A percentile compares a stretch with the other conserved stretches of the same genome.
phyloP scores from a whole-genome alignment of 164 flowering plant species.

The Vitis labrusca region DNA sequence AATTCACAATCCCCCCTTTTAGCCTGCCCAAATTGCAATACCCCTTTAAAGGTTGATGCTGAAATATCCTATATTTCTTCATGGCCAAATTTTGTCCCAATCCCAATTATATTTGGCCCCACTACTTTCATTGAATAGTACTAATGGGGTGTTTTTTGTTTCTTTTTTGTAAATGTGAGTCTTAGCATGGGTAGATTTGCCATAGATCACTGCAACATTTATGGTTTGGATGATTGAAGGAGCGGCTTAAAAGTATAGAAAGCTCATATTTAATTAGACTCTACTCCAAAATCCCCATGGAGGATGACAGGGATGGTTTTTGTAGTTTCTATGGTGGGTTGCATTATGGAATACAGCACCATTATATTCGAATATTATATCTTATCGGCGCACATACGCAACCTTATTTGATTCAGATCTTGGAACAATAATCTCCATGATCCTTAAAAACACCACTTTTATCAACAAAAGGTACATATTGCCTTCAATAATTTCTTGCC shows the following conservation, averaged over 20 bases:
- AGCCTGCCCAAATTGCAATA: no score
- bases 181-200: neutral
- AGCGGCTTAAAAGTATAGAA: neutral
- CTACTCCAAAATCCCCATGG: no score
- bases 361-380: constrained; percentile 4
- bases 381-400: neutral
- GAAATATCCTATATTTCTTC: neutral
- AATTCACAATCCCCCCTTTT: no score
- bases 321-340: constrained; percentile 5
- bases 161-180: neutral
- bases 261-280: neutral
- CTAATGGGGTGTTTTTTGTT: no score
- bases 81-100: no score
- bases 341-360: neutral
- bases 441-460: neutral
- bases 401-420: constrained; percentile 9
- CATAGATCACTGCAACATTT: neutral
- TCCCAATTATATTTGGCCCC: no score
- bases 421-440: neutral
- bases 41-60: no score
- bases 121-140: no score
- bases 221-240: neutral
- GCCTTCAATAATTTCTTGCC: no score
- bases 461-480: no score
- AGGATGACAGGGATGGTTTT: neutral